These are phyloP conservation scores for Ganoderma resinaceum DNA, from an alignment of 1,284 basidiomycete species.

Conservation along the genomic window DNA sequence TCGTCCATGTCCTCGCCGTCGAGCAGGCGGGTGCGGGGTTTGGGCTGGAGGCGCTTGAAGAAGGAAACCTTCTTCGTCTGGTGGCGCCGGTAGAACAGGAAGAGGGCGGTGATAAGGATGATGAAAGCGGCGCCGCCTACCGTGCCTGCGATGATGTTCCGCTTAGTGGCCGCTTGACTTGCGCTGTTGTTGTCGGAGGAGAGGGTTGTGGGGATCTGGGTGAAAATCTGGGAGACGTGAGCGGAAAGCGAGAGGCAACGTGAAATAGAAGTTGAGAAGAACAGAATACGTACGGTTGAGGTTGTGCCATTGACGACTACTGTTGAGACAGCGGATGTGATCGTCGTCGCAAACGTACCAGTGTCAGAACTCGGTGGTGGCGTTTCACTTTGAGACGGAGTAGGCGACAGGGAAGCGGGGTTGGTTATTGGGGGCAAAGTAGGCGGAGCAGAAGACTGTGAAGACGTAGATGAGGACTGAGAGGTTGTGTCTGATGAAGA, in stretches of 20 bases:
- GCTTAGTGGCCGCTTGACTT: constrained; percentile 34
- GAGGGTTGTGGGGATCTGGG: constrained; percentile 31
- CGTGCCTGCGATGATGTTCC: constrained; percentile 54
- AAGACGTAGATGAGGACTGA: not conserved
- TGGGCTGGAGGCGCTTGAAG: constrained; percentile 43
- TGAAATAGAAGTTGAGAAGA: not conserved
- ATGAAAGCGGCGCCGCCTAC: constrained; percentile 51
- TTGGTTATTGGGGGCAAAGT: constrained; percentile 20
- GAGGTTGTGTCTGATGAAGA: constrained; percentile 13
- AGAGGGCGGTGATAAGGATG: constrained; percentile 45
- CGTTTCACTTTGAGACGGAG: constrained; percentile 19
- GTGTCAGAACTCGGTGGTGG: constrained; percentile 17
- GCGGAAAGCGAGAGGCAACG: not conserved
- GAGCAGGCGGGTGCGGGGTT: constrained; percentile 48
- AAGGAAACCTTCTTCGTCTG: constrained; percentile 50
- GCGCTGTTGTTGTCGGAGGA: constrained; percentile 6
- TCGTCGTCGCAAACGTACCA: constrained; percentile 18
- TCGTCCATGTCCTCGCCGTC: constrained; percentile 56
- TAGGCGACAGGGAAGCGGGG: constrained; percentile 18
- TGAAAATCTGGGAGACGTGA: constrained; percentile 14
- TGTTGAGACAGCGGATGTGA: constrained; percentile 27
- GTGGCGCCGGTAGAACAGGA: constrained; percentile 51
- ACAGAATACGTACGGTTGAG: constrained; percentile 18
- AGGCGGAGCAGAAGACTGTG: constrained; percentile 14
- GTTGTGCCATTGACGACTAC: constrained; percentile 26